Evolutionary conservation across 176 grass and related monocot genomes (phyloP), one percentile per base, ranked within the genome.

Genomic region (Musa acuminata): DNA sequence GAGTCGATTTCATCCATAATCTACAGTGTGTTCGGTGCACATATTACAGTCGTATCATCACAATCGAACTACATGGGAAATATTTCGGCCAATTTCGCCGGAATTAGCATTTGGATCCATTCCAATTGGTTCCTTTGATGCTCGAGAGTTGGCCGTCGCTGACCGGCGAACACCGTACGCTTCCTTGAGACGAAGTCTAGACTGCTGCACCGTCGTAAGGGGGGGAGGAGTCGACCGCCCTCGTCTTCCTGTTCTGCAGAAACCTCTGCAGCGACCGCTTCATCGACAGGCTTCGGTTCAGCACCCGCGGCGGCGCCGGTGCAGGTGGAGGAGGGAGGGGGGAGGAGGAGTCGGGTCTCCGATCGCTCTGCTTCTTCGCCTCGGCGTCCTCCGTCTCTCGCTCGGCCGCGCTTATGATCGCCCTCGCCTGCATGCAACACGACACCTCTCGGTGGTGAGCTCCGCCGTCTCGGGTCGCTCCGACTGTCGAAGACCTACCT

Each of bases 231-330:
- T 67, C 24, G 64, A 35, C 24, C 24, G 43, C 51, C 67, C 67
- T 70, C 67, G 67, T 50, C 67, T 70, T 70, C 67, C 67, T 70
- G 43, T 70, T 70, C 48, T 70, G 67, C 67, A 70, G 67, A 70
- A 70, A 70, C 67, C 0, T 49, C 67, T 70, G 67, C 67, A 70
- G 67, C 48, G 67, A 70, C 11, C 67, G 48, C 67, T 70, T 70
- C 67, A 70, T 70, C 67, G 67, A 70, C 48, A 43, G 17, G 48
- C 48, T 70, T n/a, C 48, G 67, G 17, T 70, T 50, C 67, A 70
- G 48, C 67, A 70, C 2, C 35, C 0, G 43, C 17, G 67, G 19
- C 48, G 2, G 66, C 27, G 17, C 43, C 48, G 25, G 17, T 17
- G 8, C 16, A 13, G 29, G 2, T 20, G 0, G 43, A 11, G 2